A percentile compares a stretch with the other conserved stretches of the same genome.
phyloP scores from a whole-genome alignment of 148 eudicot genomes.

The Rhododendron griersonianum region DNA sequence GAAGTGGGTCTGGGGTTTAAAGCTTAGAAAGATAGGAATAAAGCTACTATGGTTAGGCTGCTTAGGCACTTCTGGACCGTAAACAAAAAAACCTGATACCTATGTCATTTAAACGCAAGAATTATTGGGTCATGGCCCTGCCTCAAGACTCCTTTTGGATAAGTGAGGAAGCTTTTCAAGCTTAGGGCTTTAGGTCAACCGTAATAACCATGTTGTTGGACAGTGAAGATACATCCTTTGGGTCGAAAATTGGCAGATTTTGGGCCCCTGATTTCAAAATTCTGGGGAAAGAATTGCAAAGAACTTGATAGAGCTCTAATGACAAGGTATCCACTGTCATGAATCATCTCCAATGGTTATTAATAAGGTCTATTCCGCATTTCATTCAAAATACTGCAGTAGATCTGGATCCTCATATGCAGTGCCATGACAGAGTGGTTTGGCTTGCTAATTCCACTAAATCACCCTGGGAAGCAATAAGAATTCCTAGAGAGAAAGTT shows the following conservation, averaged over 20 bases:
- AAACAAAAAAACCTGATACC: background rate
- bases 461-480: background rate
- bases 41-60: background rate
- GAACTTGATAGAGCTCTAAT: background rate
- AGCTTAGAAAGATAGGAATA: background rate
- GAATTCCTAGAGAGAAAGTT: background rate
- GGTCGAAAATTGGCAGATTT: background rate
- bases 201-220: background rate
- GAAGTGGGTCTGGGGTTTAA: background rate
- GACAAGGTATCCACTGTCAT: background rate
- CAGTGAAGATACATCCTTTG: background rate
- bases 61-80: background rate
- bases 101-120: background rate
- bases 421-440: background rate
- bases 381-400: background rate
- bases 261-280: background rate
- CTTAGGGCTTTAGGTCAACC: background rate
- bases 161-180: background rate
- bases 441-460: background rate
- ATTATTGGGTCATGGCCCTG: background rate
- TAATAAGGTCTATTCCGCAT: background rate
- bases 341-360: background rate
- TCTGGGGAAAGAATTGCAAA: background rate
- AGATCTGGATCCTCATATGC: background rate
- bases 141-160: background rate